These are phyloP conservation scores for Platismatia glauca DNA, from an alignment of 495 filamentous ascomycete species.

Conservation along the genomic window DNA sequence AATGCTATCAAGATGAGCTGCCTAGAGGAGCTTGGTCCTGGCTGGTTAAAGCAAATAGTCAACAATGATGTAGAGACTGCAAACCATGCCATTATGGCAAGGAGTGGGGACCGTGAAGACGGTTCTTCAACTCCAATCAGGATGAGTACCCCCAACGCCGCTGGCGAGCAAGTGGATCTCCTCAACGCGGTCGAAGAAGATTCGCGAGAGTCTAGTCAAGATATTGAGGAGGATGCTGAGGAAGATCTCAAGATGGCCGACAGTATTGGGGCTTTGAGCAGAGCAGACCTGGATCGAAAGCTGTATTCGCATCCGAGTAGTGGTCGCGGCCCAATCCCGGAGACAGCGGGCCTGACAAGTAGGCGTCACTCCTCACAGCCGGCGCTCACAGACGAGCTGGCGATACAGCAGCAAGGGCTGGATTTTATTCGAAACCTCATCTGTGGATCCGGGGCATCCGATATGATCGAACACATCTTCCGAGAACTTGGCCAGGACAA, in stretches of 20 bases:
- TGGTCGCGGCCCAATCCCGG: conserved; percentile 5
- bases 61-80: conserved; percentile 39
- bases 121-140: conserved; percentile 32
- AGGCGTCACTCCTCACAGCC: conserved; percentile 27
- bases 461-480: conserved; percentile 83
- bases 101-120: conserved; percentile 31
- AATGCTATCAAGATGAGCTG: conserved; percentile 64
- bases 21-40: conserved; percentile 64
- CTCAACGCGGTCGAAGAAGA: conserved; percentile 49
- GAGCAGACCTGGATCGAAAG: conserved; percentile 17
- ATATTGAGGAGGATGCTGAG: conserved; percentile 45
- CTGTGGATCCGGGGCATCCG: conserved; percentile 51
- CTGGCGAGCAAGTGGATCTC: conserved; percentile 55
- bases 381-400: conserved; percentile 66
- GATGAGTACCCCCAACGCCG: conserved; percentile 57
- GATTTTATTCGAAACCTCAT: conserved; percentile 87
- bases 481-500: conserved; percentile 61
- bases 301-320: neutral
- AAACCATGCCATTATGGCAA: conserved; percentile 23
- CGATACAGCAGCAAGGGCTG: conserved; percentile 82
- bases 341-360: conserved; percentile 2
- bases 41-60: conserved; percentile 73
- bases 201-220: conserved; percentile 23
- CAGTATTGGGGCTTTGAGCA: conserved; percentile 34
- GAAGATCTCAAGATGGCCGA: conserved; percentile 60